Percentiles rank a stretch among this genome's conserved stretches.
Conservation (phyloP, 129 eudicot species). For the Chrysanthemum makinoi region DNA sequence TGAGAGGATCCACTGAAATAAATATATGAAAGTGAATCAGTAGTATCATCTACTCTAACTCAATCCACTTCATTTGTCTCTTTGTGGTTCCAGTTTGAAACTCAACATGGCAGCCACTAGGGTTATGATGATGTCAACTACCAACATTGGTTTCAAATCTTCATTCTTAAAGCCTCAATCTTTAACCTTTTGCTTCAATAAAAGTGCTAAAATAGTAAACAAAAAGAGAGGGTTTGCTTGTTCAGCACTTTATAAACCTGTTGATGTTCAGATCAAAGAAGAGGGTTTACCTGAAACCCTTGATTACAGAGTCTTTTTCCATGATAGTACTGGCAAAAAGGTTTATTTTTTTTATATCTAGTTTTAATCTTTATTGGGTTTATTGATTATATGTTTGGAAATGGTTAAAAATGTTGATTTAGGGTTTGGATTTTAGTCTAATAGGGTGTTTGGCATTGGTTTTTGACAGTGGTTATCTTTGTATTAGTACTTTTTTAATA, state of each 20-base stretch:
- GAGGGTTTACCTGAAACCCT: slow-evolving; percentile 96
- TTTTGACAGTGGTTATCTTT: no score
- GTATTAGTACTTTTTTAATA: no score
- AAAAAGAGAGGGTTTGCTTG: slow-evolving; percentile 60
- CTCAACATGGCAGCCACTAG: slow-evolving; percentile 66
- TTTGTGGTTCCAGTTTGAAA: slow-evolving; percentile 13
- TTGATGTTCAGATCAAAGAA: slow-evolving; percentile 53
- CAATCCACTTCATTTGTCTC: slow-evolving; percentile 20
- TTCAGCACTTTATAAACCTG: slow-evolving; percentile 64
- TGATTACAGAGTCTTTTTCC: slow-evolving; percentile 80
- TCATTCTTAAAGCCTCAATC: slow-evolving; percentile 35
- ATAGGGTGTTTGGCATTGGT: not conserved
- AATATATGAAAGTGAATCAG: not conserved
- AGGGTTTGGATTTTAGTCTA: slow-evolving; percentile 14
- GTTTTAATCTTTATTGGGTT: not conserved
- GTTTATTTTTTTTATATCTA: slow-evolving; percentile 22
- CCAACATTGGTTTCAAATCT: slow-evolving; percentile 45
- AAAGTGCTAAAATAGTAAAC: slow-evolving; percentile 27
- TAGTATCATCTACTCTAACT: slow-evolving; percentile 16
- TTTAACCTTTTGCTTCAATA: slow-evolving; percentile 40
- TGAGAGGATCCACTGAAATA: not conserved
- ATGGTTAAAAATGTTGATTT: slow-evolving; percentile 1
- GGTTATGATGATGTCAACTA: slow-evolving; percentile 53
- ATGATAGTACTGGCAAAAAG: slow-evolving; percentile 81
- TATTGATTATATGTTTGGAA: slow-evolving; percentile 1